A percentile compares a stretch with the other conserved stretches of the same genome.
Conservation (phyloP, 179 eudicot species). For the Monotropa hypopitys region DNA sequence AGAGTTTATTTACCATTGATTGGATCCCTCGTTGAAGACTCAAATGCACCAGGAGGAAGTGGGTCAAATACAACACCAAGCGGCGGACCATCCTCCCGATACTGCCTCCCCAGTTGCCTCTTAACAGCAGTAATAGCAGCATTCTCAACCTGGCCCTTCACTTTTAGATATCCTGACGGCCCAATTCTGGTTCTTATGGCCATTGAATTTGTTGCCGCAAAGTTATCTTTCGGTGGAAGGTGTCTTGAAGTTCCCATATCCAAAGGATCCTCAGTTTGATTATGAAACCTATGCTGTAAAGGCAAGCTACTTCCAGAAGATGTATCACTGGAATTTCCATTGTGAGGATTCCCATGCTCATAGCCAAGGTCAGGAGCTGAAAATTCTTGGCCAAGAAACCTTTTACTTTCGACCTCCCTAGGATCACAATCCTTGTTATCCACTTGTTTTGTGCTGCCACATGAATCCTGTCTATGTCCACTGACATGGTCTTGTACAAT, state of each 20-base stretch:
- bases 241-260: constrained; percentile 30
- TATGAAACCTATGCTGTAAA: constrained; percentile 23
- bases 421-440: constrained; percentile 43
- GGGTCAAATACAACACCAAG: constrained; percentile 83
- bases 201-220: constrained; percentile 12
- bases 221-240: constrained; percentile 26
- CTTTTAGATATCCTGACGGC: constrained; percentile 85
- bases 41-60: constrained; percentile 95
- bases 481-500: constrained; percentile 80
- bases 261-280: constrained; percentile 27
- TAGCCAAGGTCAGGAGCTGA: constrained; percentile 31
- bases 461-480: constrained; percentile 83
- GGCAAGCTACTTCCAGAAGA: constrained; percentile 74
- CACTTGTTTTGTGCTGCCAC: constrained; percentile 88
- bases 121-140: constrained; percentile 85
- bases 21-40: constrained; percentile 36
- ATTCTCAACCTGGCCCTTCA: constrained; percentile 71
- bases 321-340: constrained; percentile 35
- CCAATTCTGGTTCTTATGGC: constrained; percentile 34
- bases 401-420: constrained; percentile 79
- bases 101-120: constrained; percentile 74
- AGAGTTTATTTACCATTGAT: constrained; percentile 29
- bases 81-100: constrained; percentile 74
- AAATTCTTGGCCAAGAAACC: constrained; percentile 32
- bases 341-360: constrained; percentile 33